Base-by-base conservation (phyloP, 495 filamentous ascomycete genomes). In the Rusavskia elegans region DNA sequence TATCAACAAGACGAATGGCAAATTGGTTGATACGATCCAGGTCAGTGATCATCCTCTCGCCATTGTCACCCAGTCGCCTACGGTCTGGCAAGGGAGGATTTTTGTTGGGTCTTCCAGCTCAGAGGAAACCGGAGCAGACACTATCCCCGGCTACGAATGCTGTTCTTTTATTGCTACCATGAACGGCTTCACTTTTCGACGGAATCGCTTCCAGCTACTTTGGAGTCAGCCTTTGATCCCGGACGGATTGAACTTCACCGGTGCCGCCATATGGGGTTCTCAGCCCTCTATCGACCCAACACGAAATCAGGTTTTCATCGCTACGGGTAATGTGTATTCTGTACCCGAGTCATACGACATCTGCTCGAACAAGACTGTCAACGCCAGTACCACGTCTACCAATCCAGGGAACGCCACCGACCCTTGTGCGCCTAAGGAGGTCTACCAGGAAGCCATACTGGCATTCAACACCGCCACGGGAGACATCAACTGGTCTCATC, bases 81-180 rank as follows among this genome's bases (percentile, higher is more conserved):
- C 65, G 2, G 30, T 66, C 3, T 65, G 52, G 50, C 37, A 61
- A 35, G 62, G 56, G 36, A 54, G 38, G 10, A 45, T 68, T 17
- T 64, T 63, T 48, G 51, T 66, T 23, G 67, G 67, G 23, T 44
- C 56, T n/a, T 55, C 66, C 6, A 67, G 63, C 52, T n/a, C 16
- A 0, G 67, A 70, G 45, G 61, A 66, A 32, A 51, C 30, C 20
- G 53, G 17, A 17, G 45, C 58, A 10, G 45, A 54, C 41, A 32
- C 39, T 23, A 30, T 51, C 23, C 49, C 55, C 10, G 51, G 40
- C 21, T 70, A 68, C 57, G 17, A 51, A 6, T 70, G 67, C 57
- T 70, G 67, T 57, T 58, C 49, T 41, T 70, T 66, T 51, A 55
- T 63, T 20, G 64, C 64, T 39, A 67, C 63, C 52, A 54, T 66